Conservation (phyloP, 345 rosid species). For the Hibiscus tridactylites region DNA sequence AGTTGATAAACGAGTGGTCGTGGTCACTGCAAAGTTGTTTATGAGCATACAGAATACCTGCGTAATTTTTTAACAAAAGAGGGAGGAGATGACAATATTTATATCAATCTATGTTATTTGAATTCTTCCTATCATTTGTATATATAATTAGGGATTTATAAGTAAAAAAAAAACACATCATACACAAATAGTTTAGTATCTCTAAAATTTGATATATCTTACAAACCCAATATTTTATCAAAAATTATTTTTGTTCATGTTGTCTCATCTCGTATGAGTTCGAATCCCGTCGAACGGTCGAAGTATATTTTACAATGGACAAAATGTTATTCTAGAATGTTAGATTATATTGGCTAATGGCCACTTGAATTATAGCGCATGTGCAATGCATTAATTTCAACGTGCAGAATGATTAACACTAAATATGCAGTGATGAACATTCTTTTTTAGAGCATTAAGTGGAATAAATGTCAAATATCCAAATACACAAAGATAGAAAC, state of each 20-base stretch:
- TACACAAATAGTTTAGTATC: too few species aligned
- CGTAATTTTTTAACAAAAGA: background rate
- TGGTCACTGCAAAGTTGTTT: conserved; percentile 1
- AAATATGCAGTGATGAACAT: background rate
- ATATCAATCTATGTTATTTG: too few species aligned
- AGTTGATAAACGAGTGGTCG: conserved; percentile 12
- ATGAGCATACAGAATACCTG: conserved; percentile 12
- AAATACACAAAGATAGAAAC: background rate
- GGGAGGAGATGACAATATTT: background rate
- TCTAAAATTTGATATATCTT: too few species aligned
- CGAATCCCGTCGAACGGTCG: too few species aligned
- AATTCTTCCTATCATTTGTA: too few species aligned
- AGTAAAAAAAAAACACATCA: background rate
- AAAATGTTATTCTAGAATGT: background rate
- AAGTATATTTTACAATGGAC: background rate
- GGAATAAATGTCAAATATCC: background rate
- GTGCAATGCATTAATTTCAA: background rate
- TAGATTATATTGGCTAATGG: background rate
- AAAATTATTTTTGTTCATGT: too few species aligned
- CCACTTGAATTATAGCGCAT: background rate
- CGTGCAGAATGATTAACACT: background rate
- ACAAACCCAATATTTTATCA: too few species aligned
- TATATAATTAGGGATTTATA: too few species aligned
- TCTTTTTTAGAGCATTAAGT: background rate
- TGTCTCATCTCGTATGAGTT: too few species aligned